Evolutionary conservation across 2,329 filamentous ascomycete species (phyloP).

Genomic region (Metarhizium sp.): DNA sequence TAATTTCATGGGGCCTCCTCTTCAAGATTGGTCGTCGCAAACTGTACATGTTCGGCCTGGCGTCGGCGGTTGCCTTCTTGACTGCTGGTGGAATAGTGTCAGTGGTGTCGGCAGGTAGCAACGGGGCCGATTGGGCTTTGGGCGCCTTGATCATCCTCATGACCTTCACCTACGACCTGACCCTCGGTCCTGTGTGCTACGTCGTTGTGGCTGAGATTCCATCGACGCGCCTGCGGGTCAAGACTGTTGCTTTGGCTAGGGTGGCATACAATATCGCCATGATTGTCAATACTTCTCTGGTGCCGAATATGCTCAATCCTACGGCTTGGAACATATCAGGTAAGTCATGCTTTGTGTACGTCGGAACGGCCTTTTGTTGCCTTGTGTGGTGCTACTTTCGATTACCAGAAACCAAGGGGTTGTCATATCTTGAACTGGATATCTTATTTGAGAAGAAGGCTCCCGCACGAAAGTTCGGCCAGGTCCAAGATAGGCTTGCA

Average conservation of each 20-base stretch:
- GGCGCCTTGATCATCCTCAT: constrained; percentile 29
- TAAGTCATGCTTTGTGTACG: constrained; percentile 16
- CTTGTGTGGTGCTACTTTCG: constrained; percentile 18
- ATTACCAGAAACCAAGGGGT: constrained; percentile 17
- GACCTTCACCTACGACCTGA: constrained; percentile 29
- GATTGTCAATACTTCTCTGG: constrained; percentile 18
- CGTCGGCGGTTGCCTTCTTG: constrained; percentile 20
- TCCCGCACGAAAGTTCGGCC: constrained; percentile 21
- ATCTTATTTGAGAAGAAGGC: constrained; percentile 19
- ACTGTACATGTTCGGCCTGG: constrained; percentile 29
- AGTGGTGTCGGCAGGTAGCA: constrained; percentile 17
- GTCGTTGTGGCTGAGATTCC: constrained; percentile 29
- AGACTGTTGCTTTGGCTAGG: constrained; percentile 29
- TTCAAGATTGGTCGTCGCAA: constrained; percentile 28
- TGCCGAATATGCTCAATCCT: constrained; percentile 19
- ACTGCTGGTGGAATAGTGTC: constrained; percentile 29
- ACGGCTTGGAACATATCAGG: constrained; percentile 16
- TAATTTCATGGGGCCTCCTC: constrained; percentile 30
- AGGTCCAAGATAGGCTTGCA: constrained; percentile 13
- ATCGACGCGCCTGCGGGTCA: constrained; percentile 27
- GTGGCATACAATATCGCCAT: constrained; percentile 14
- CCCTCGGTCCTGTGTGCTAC: constrained; percentile 28
- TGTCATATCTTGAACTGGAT: constrained; percentile 17
- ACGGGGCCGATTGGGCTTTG: constrained; percentile 23
- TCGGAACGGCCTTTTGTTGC: constrained; percentile 12